phyloP scores from a whole-genome alignment of 2,329 filamentous ascomycete genomes.

The Fusarium subtropicale region DNA sequence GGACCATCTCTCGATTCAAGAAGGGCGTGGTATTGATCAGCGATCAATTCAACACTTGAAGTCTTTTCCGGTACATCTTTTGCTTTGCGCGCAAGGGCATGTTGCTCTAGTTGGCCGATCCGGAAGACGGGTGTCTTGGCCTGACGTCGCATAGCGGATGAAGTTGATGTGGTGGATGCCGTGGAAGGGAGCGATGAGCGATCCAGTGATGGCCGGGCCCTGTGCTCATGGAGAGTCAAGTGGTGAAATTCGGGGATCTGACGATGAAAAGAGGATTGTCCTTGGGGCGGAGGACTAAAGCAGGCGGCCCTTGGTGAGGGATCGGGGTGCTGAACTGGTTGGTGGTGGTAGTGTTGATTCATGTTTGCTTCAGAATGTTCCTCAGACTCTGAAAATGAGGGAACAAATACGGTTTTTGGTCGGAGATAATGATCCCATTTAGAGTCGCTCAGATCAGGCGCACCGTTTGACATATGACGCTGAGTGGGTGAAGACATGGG shows the following conservation, averaged over 20 bases:
- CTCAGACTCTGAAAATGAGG: conserved; percentile 34
- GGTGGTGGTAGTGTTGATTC: conserved; percentile 5
- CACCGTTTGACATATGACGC: conserved; percentile 37
- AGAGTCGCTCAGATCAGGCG: conserved; percentile 46
- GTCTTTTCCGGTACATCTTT: conserved; percentile 49
- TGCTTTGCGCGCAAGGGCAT: conserved; percentile 39
- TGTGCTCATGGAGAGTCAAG: conserved; percentile 37
- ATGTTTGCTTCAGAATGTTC: conserved; percentile 19
- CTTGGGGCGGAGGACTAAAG: conserved; percentile 21
- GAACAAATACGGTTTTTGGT: conserved; percentile 39
- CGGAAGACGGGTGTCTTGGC: conserved; percentile 64
- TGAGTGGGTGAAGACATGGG: conserved; percentile 35
- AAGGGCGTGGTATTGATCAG: conserved; percentile 63
- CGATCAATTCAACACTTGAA: conserved; percentile 61
- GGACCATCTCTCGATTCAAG: conserved; percentile 54
- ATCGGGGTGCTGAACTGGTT: conserved; percentile 4
- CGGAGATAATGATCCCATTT: conserved; percentile 48
- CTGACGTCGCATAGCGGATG: conserved; percentile 56
- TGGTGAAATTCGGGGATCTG: conserved; percentile 46
- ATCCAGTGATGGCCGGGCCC: conserved; percentile 43
- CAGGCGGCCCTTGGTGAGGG: conserved; percentile 31
- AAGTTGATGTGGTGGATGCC: conserved; percentile 52
- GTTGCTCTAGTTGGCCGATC: conserved; percentile 62
- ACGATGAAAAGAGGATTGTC: conserved; percentile 36
- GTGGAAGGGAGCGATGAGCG: conserved; percentile 46